Conservation (phyloP, 1,139 yeast genomes). For the Saccharomyces uvarum region DNA sequence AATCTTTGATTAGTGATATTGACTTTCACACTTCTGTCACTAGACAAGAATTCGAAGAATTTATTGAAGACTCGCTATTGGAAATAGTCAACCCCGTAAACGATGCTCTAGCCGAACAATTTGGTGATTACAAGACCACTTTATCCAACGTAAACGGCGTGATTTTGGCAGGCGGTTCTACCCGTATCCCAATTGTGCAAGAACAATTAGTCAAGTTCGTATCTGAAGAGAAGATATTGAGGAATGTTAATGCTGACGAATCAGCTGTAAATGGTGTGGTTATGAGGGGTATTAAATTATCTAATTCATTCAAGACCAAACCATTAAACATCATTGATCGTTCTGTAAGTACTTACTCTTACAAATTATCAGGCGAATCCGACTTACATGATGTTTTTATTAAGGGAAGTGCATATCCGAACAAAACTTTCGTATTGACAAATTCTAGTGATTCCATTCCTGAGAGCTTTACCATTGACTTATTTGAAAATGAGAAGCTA, state of each 20-base stretch:
- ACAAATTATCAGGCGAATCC: slow-evolving; percentile 34
- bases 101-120: slow-evolving; percentile 40
- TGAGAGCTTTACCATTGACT: slow-evolving; percentile 37
- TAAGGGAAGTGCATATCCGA: slow-evolving; percentile 35
- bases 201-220: slow-evolving; percentile 45
- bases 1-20: slow-evolving; percentile 57
- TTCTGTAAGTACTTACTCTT: slow-evolving; percentile 39
- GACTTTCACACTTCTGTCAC: slow-evolving; percentile 64
- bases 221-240: slow-evolving; percentile 61
- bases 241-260: slow-evolving; percentile 92
- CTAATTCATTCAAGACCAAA: slow-evolving; percentile 54
- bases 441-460: slow-evolving; percentile 17
- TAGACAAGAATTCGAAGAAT: slow-evolving; percentile 71
- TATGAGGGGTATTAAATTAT: slow-evolving; percentile 62
- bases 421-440: slow-evolving; percentile 8
- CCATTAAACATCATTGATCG: slow-evolving; percentile 53
- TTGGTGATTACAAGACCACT: slow-evolving; percentile 25
- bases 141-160: slow-evolving; percentile 52
- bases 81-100: slow-evolving; percentile 50
- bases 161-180: slow-evolving; percentile 82
- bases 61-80: slow-evolving; percentile 38
- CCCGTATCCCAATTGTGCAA: slow-evolving; percentile 85
- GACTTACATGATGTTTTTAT: slow-evolving; percentile 34
- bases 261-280: slow-evolving; percentile 88
- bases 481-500: slow-evolving; percentile 50